These are phyloP conservation scores for Glomus cerebriforme DNA, from an alignment of 192 early-diverging fungal species.

Conservation along the genomic window DNA sequence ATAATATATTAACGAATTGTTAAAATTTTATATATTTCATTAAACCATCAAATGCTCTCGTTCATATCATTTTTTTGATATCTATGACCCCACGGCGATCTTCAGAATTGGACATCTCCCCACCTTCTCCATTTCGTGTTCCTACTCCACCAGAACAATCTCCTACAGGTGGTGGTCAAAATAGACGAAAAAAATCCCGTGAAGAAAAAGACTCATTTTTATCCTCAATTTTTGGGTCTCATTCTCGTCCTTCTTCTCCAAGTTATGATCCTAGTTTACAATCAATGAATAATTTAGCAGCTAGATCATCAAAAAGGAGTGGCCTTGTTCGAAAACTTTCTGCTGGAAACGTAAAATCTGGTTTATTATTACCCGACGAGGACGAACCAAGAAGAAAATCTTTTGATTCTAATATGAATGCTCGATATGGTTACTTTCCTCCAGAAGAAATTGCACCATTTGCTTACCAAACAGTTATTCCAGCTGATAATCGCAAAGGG, in stretches of 20 bases:
- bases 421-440: conserved; percentile 12
- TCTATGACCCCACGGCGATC: conserved; percentile 17
- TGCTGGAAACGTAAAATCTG: not conserved
- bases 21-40: too few species aligned
- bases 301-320: conserved; percentile 10
- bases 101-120: conserved; percentile 23
- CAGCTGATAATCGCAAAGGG: not conserved
- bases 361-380: not conserved
- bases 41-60: not conserved
- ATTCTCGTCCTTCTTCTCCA: conserved; percentile 24
- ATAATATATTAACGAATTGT: too few species aligned
- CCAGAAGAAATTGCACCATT: conserved; percentile 29
- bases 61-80: not conserved
- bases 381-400: conserved; percentile 25
- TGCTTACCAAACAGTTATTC: conserved; percentile 1
- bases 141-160: not conserved
- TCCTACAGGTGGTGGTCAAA: conserved; percentile 4
- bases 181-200: conserved; percentile 27
- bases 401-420: conserved; percentile 20
- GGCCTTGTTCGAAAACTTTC: conserved; percentile 10
- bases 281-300: not conserved
- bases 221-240: not conserved
- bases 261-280: not conserved
- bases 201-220: conserved; percentile 27
- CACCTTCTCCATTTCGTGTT: conserved; percentile 9